These are phyloP conservation scores for Aspergillus sp. DNA, from an alignment of 2,329 filamentous ascomycete species.

Conservation along the genomic window DNA sequence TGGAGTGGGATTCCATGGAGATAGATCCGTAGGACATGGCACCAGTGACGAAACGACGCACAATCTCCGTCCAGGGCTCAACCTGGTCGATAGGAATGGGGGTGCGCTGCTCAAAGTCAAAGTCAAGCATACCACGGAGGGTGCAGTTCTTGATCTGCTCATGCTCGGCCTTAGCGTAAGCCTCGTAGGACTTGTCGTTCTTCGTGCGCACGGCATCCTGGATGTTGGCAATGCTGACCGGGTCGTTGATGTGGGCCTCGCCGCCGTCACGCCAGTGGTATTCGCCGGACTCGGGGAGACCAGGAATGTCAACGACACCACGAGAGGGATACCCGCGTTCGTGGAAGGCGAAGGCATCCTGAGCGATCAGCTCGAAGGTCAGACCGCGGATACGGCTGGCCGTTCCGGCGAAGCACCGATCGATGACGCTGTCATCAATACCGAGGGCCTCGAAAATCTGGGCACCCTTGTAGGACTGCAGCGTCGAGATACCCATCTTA, in stretches of 20 bases:
- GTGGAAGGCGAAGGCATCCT: conserved; percentile 92
- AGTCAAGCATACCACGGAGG: conserved; percentile 88
- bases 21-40: conserved; percentile 99
- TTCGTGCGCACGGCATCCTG: conserved; percentile 95
- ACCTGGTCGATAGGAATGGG: conserved; percentile 94
- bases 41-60: conserved; percentile 92
- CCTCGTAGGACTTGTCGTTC: conserved; percentile 98
- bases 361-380: conserved; percentile 88
- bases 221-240: conserved; percentile 90
- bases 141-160: conserved; percentile 97
- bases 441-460: conserved; percentile 97
- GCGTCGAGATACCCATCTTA: conserved; percentile 98
- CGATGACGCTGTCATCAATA: conserved; percentile 86
- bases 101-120: conserved; percentile 84
- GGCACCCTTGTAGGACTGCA: conserved; percentile 95
- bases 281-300: conserved; percentile 87
- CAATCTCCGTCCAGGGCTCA: conserved; percentile 97
- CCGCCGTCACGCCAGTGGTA: conserved; percentile 98
- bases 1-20: conserved; percentile 97
- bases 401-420: conserved; percentile 91
- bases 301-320: conserved; percentile 71
- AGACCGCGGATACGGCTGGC: conserved; percentile 92
- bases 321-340: conserved; percentile 87
- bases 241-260: conserved; percentile 93
- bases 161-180: conserved; percentile 88